These are phyloP conservation scores for Acanthamoeba royreba DNA, from an alignment of 208 protist genomes.

Conservation along the genomic window DNA sequence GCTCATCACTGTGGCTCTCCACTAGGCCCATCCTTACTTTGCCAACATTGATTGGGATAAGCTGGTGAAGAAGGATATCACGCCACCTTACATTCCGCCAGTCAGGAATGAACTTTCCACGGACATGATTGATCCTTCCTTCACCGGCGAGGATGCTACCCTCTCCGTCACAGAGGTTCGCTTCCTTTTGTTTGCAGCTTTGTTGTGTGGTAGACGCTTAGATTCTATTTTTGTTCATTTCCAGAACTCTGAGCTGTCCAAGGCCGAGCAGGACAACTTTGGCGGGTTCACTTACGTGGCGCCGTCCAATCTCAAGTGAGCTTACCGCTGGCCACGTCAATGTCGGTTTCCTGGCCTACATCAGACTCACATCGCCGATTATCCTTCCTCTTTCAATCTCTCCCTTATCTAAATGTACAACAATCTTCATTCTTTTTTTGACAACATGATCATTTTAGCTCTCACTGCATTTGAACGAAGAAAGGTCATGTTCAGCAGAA, in stretches of 20 bases:
- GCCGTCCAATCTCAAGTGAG: neutral
- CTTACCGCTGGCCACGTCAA: too few relatives aligned
- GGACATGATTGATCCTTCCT: neutral
- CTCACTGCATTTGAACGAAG: too few relatives aligned
- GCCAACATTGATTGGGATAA: constrained; percentile 68
- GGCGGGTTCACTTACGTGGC: constrained; percentile 9
- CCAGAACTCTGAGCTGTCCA: neutral
- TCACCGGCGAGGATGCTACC: neutral
- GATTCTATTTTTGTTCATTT: too few relatives aligned
- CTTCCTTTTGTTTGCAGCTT: too few relatives aligned
- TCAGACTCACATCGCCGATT: too few relatives aligned
- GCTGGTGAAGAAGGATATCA: neutral
- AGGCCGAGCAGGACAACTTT: neutral
- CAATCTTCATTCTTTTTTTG: neutral
- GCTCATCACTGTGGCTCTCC: neutral
- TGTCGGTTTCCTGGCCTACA: too few relatives aligned
- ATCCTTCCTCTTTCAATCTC: too few relatives aligned
- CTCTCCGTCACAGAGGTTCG: neutral
- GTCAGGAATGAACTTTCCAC: neutral
- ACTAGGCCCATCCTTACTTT: constrained; percentile 63
- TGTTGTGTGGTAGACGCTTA: too few relatives aligned
- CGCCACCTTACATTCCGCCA: neutral
- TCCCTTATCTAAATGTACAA: neutral
- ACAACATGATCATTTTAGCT: too few relatives aligned
- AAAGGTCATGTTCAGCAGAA: too few relatives aligned